Evolutionary conservation across 148 eudicot species (phyloP), one percentile per base, ranked within the genome.

Genomic region (Suaeda aralocaspica): DNA sequence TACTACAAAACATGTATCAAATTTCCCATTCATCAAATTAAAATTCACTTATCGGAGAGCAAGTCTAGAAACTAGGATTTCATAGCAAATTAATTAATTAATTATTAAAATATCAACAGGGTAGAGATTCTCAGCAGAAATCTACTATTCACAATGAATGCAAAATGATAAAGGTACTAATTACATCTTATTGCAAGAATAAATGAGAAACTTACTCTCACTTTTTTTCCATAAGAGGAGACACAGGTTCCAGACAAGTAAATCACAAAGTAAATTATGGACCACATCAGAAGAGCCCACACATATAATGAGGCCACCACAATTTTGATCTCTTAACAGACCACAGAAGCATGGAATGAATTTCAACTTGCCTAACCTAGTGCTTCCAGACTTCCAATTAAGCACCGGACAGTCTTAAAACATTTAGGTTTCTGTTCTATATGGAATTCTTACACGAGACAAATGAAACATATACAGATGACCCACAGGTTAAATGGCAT

Each of bases 1-100:
- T 58, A 87, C 98, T 93, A 66, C 69, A 69, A 59, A 77, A 58
- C 6, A 72, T 61, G 9, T 13, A 28, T 28, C 28, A 39, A 18
- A 24, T 64, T 25, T 39, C 2, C 60, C 30, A 18, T 44, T 51
- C 60, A 50, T 50, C 18, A 22, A 61, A 45, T 12, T 19, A 24
- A 14, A 61, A 15, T 31, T 45, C 36, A 16, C 26, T 16, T 25
- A 52, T 13, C 15, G 30, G 56, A 28, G 30, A 5, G 53, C 52
- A 72, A 12, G 14, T 30, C 25, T 18, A 71, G 34, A 39, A 16
- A 71, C 0, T 28, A 29, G 57, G 21, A 44, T 66, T 29, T 34
- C n/a, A n/a, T n/a, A n/a, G n/a, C n/a, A n/a, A n/a, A n/a, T n/a
- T n/a, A n/a, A 14, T 5, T 18, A 1, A 49, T 13, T 26, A 49